Evolutionary conservation across 495 filamentous ascomycete species (phyloP), one percentile per base, ranked within the genome.

Genomic region (Bathelium albidoporum): DNA sequence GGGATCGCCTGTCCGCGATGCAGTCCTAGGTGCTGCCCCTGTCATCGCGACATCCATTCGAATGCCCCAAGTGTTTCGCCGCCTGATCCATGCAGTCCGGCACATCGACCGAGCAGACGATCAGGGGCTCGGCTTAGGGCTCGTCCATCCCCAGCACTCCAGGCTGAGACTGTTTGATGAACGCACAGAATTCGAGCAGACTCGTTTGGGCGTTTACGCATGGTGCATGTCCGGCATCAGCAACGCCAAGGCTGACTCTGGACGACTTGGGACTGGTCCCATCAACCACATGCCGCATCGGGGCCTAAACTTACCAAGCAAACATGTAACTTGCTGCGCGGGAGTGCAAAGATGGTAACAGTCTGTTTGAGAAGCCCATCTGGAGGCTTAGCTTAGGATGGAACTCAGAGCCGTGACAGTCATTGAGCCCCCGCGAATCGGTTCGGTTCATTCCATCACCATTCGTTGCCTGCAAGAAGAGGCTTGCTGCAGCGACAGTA

Each of bases 31-130:
- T 24, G 5, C 22, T 16, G 20, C 24, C 49, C 49, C 49, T 55
- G 49, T 20, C 20, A 55, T 55, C 49, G 24, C 49, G 49, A 55
- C 49, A 55, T 55, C 49, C 20, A 55, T 49, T 55, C n/a, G n/a
- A n/a, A n/a, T n/a, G 14, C 14, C 14, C 34, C 5, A 55, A 28
- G 49, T 55, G 49, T 55, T 55, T 55, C 49, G 49, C 9, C 49
- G 24, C 49, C 49, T 55, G 20, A 24, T 9, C 49, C 49, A 55
- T 55, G 49, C 49, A 55, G 49, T 55, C 12, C 49, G 49, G 49
- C 49, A 55, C 20, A 26, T 55, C 10, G 49, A n/a, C 49, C 49
- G 24, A n/a, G 49, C 20, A 9, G 20, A 24, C 11, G 16, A 29
- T 55, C 9, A 29, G 24, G 14, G 49, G 22, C 22, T 10, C 20